Conservation (phyloP, 108 stramenopile species). For the Cyclotella choctawhatcheeana region DNA sequence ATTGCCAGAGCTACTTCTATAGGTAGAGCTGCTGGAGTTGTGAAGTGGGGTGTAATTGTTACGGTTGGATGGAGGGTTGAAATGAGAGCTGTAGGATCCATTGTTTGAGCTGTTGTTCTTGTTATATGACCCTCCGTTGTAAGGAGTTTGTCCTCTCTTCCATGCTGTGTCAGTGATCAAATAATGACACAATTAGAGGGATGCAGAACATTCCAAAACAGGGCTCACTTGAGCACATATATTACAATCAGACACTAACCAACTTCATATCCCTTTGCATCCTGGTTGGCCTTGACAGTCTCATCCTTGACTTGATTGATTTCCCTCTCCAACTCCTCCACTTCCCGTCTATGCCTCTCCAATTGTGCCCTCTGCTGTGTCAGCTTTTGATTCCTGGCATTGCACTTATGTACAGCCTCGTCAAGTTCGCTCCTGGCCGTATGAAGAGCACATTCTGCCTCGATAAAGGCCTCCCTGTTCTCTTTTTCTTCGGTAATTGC, state of each 20-base stretch:
- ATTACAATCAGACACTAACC: conserved; percentile 12
- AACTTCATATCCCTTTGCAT: conserved; percentile 33
- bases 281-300: conserved; percentile 35
- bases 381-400: conserved; percentile 35
- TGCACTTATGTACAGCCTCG: conserved; percentile 27
- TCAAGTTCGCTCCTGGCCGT: conserved; percentile 34
- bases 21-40: background rate
- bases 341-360: conserved; percentile 44
- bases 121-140: conserved; percentile 21
- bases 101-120: conserved; percentile 27
- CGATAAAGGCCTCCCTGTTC: conserved; percentile 27
- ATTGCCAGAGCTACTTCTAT: background rate
- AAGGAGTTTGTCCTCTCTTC: conserved; percentile 4
- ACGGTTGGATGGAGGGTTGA: conserved; percentile 29
- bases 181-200: no score
- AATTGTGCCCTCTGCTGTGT: conserved; percentile 50
- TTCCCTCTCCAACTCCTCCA: conserved; percentile 43
- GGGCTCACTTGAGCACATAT: background rate
- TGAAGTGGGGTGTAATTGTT: conserved; percentile 15
- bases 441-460: conserved; percentile 40
- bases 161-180: conserved; percentile 10
- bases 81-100: conserved; percentile 23
- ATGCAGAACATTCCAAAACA: no score
- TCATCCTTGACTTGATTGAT: conserved; percentile 14
- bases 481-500: conserved; percentile 38